Evolutionary conservation across 805 yeast species (phyloP), one percentile per base, ranked within the genome.

Genomic region (Middelhovenomyces tepae): DNA sequence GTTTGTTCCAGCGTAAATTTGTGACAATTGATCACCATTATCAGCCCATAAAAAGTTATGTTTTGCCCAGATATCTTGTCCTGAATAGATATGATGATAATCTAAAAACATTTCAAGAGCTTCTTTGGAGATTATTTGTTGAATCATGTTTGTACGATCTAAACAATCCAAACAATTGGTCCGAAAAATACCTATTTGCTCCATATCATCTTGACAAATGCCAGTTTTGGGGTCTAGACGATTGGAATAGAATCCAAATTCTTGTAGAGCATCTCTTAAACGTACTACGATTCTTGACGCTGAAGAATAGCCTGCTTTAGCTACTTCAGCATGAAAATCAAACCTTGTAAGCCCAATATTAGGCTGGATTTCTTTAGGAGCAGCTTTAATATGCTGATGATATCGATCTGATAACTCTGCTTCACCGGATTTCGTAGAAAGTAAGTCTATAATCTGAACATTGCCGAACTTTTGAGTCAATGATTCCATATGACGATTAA

Each of bases 21-120:
- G 93, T 2, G 95, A 84, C 4, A 91, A 77, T 44, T 85, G 94
- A 56, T 91, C 98, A 36, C 98, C 99, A 56, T 91, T 91, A 55
- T 91, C 95, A 1, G 99, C 99, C 98, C 98, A 91, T 13, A 91
- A 60, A 5, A 82, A 71, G 45, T 87, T 83, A 44, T 87, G 95
- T 35, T 77, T 78, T n/a, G 65, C 58, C 52, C 76, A 68, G 16
- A 83, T 60, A 13, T 77, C 89, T 4, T 63, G 67, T 7, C 52
- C 43, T 28, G 46, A 54, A 8, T 53, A 38, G 42, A 75, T 71
- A 6, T 65, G 57, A 37, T 78, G 73, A 37, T 57, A 52, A 32
- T 54, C 57, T 7, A 58, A 38, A 27, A 62, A 59, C 32, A 56
- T 40, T 35, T 61, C 66, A 27, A 91, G 57, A 3, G 86, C 82